Evolutionary conservation across 345 rosid species (phyloP).

Genomic region (Sisymbrium irio): DNA sequence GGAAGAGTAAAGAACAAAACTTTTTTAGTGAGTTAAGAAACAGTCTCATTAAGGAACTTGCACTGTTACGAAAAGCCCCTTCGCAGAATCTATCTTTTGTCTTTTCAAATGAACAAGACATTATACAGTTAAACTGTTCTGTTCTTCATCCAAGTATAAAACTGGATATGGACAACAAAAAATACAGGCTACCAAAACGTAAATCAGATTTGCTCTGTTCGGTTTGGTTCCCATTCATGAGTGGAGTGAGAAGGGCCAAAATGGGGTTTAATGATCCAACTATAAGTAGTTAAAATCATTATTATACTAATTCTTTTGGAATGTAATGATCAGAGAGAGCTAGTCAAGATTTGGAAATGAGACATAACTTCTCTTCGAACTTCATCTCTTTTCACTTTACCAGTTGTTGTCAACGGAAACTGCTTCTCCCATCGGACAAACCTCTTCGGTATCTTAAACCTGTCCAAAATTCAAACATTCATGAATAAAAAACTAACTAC

Average conservation of each 20-base stretch:
- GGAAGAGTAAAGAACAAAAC: neutral
- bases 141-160: neutral
- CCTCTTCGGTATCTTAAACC: constrained; percentile 74
- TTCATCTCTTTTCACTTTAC: constrained; percentile 71
- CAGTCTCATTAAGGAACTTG: neutral
- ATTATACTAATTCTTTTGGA: neutral
- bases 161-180: no score
- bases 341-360: constrained; percentile 37
- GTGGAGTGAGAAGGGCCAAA: neutral
- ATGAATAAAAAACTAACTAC: neutral
- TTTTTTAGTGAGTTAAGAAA: neutral
- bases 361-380: constrained; percentile 49
- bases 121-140: no score
- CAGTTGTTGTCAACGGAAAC: constrained; percentile 65
- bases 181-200: no score
- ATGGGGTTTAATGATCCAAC: neutral
- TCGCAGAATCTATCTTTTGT: neutral
- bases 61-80: neutral
- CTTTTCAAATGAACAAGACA: neutral
- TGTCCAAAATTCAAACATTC: constrained; percentile 34
- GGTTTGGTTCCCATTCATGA: neutral
- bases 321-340: constrained; percentile 51
- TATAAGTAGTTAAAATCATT: no score
- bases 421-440: constrained; percentile 63
- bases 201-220: neutral